These are phyloP conservation scores for Fusarium hostae DNA, from an alignment of 2,329 filamentous ascomycete species.

Conservation along the genomic window DNA sequence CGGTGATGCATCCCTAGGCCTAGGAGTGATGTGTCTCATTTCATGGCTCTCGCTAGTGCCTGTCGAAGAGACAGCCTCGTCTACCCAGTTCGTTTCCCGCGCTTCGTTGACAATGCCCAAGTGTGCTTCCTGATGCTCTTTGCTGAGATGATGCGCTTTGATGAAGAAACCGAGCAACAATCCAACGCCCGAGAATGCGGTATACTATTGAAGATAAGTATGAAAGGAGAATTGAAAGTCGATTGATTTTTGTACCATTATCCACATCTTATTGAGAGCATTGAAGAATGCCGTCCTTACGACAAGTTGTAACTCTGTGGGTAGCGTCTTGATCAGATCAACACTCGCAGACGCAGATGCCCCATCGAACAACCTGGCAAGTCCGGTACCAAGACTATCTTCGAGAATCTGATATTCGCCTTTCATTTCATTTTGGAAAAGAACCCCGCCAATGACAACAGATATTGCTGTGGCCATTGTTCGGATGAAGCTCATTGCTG, in stretches of 20 bases:
- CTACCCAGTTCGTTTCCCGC: fast-evolving
- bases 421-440: constrained; percentile 77
- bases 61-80: background rate
- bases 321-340: constrained; percentile 55
- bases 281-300: constrained; percentile 43
- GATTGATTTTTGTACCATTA: constrained; percentile 37
- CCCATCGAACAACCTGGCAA: constrained; percentile 62
- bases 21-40: background rate
- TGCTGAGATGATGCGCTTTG: constrained; percentile 37
- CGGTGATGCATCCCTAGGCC: background rate
- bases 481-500: constrained; percentile 70
- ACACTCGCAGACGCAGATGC: constrained; percentile 67
- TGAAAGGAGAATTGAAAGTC: too few species aligned
- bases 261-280: constrained; percentile 44
- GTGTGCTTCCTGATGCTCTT: constrained; percentile 34
- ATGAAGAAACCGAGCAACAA: constrained; percentile 38
- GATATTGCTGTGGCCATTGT: constrained; percentile 72
- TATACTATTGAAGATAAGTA: constrained; percentile 28
- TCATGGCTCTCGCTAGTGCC: background rate
- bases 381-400: constrained; percentile 57
- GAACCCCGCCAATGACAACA: constrained; percentile 74
- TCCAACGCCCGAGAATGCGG: constrained; percentile 23
- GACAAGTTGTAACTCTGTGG: constrained; percentile 27
- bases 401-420: constrained; percentile 57
- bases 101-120: constrained; percentile 23